Evolutionary conservation across 1,139 yeast genomes (phyloP), one percentile per base, ranked within the genome.

Genomic region (Meyerozyma athensensis): DNA sequence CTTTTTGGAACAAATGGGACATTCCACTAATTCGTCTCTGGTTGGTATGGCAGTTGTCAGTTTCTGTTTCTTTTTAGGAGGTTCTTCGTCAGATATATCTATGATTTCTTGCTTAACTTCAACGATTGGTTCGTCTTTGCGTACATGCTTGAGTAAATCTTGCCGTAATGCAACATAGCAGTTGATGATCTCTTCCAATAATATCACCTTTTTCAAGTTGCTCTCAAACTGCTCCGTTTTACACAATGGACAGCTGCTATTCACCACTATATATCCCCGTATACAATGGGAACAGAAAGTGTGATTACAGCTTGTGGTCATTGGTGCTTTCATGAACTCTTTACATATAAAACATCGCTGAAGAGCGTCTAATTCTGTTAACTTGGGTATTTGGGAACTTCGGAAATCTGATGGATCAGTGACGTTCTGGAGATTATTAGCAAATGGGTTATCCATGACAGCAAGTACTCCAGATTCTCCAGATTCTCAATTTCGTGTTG

Each of bases 211-310:
- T 45, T 81, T 70, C 38, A 90, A 60, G 48, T 77, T 77, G 39
- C 90, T 79, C 47, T 86, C 94, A 50, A 79, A 75, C 19, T 83
- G 76, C 47, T 80, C 86, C 9, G 74, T 66, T 26, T 83, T 73
- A 58, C 98, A 92, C 36, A 86, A 62, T 0, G 97, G 97, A 54
- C 97, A 92, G 40, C 73, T 64, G 28, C 74, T 72, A 26, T 76
- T 77, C 32, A 62, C 63, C 18, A 79, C 65, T 34, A 90, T 61
- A 44, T 82, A 79, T 45, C 84, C 77, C 43, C 97, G 71, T 26
- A 92, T 86, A 56, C 98, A 92, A 17, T 82, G 72, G 1, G 96
- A 87, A 57, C 98, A 92, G 55, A 89, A 92, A 0, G 94, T 82
- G 56, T 92, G 97, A 35, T 86, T 83, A 62, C 97, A 90, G 5